phyloP scores from a whole-genome alignment of 441 rosid species.

The Metrosideros polymorpha region DNA sequence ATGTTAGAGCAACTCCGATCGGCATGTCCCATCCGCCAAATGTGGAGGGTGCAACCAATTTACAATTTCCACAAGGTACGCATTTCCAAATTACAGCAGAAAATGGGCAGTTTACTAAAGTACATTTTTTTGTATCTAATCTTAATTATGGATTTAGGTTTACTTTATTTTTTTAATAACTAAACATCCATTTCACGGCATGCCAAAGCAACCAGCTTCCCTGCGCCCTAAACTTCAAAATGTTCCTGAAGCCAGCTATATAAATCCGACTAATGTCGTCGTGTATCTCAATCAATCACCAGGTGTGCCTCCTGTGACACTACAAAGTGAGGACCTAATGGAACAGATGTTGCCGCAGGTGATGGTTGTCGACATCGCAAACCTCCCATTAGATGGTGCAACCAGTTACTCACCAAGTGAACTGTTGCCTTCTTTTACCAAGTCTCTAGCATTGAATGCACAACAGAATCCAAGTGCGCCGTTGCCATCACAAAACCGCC shows the following conservation, averaged over 20 bases:
- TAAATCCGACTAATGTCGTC: neutral
- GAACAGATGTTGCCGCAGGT: neutral
- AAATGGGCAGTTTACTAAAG: neutral
- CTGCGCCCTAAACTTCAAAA: neutral
- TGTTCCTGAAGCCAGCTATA: neutral
- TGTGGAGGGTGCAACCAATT: neutral
- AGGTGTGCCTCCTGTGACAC: neutral
- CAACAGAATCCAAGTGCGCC: neutral
- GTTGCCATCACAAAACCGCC: neutral
- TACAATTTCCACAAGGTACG: neutral
- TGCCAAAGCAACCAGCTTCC: too few species aligned
- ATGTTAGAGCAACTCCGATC: neutral
- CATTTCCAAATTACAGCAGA: neutral
- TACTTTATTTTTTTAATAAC: neutral
- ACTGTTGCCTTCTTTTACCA: neutral
- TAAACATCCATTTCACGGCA: neutral
- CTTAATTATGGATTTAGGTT: neutral
- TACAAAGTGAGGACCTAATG: too few species aligned
- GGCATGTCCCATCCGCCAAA: neutral
- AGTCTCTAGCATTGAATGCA: neutral
- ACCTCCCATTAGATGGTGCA: neutral
- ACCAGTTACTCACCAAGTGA: neutral
- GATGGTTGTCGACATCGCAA: neutral
- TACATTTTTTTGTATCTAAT: neutral
- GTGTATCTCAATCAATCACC: neutral